Base-by-base conservation (phyloP, 177 flowering plant genomes). In the Vitis hybrid region DNA sequence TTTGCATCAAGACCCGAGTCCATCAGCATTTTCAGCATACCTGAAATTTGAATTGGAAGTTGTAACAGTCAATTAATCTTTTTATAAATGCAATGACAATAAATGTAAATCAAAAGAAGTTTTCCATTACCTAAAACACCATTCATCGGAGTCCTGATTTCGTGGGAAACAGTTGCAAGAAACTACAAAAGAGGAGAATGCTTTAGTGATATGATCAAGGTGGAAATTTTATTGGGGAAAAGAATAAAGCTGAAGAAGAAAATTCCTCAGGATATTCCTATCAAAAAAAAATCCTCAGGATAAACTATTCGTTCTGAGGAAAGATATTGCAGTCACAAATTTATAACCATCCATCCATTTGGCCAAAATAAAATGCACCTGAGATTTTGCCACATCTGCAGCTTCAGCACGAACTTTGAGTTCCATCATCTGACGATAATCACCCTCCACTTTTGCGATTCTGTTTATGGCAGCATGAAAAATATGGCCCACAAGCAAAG, bases 381-480 rank as follows among this genome's bases (percentile, higher is more conserved):
- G 98, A 59, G 99, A 95, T 80, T 93, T 95, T 76, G 99, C 99
- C 65, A 90, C 90, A 83, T 95, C 99, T 19, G 99, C 99, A 75
- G 98, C 96, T 84, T 95, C 98, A 60, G 99, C 99, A 70, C 93
- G 89, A 71, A 74, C 81, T 81, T 90, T 95, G 56, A 95, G 91
- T 76, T 80, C 87, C 87, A 67, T 86, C 98, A 95, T 91, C 75
- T 88, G 59, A 2, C 67, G 81, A 72, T 71, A 95, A 69, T 91
- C 94, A 68, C 74, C 82, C 77, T 89, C 97, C 62, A 91, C 98
- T 74, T 89, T 77, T 16, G 87, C 91, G 70, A 93, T 91, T 53
- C 88, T 85, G 74, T 74, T 85, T 57, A 90, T 78, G 33, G 99
- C 96, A 0, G 86, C 96, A 80, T 79, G 76, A 74, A 91, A 88